Conservation (phyloP, 306 rosid species). For the Acacia melanoxylon region DNA sequence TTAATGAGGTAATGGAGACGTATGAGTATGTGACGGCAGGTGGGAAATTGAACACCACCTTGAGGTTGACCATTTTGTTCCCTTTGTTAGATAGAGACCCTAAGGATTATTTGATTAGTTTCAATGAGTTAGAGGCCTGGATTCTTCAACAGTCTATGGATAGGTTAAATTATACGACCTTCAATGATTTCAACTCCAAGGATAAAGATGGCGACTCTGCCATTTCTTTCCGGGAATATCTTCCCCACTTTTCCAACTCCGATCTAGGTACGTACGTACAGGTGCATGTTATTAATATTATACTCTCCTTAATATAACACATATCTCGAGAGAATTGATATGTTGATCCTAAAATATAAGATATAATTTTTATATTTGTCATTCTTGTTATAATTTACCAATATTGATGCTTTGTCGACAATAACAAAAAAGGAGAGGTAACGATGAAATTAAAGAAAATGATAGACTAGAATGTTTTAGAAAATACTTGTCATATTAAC, state of each 20-base stretch:
- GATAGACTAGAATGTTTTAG: rapidly evolving
- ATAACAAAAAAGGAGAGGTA: too few species aligned
- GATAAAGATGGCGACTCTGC: constrained; percentile 56
- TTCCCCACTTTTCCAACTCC: constrained; percentile 56
- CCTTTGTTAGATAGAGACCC: constrained; percentile 68
- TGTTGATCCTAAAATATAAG: too few species aligned
- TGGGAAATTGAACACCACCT: constrained; percentile 60
- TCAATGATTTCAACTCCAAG: constrained; percentile 39
- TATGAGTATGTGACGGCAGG: constrained; percentile 34
- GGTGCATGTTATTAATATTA: too few species aligned
- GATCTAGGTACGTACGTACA: constrained; percentile 55
- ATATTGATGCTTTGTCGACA: too few species aligned
- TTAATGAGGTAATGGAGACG: constrained; percentile 29
- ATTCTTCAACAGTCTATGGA: constrained; percentile 45
- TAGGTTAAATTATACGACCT: constrained; percentile 47
- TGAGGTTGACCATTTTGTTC: constrained; percentile 60
- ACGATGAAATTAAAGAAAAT: too few species aligned
- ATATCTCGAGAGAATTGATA: too few species aligned
- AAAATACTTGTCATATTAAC: too few species aligned
- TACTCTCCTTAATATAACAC: too few species aligned
- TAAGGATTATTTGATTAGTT: constrained; percentile 47
- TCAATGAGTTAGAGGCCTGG: constrained; percentile 59
- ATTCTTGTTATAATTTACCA: too few species aligned
- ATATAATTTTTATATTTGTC: too few species aligned
- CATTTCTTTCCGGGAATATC: constrained; percentile 63